These are phyloP conservation scores for Astragalus membranaceus DNA, from an alignment of 306 rosid species.

Conservation along the genomic window DNA sequence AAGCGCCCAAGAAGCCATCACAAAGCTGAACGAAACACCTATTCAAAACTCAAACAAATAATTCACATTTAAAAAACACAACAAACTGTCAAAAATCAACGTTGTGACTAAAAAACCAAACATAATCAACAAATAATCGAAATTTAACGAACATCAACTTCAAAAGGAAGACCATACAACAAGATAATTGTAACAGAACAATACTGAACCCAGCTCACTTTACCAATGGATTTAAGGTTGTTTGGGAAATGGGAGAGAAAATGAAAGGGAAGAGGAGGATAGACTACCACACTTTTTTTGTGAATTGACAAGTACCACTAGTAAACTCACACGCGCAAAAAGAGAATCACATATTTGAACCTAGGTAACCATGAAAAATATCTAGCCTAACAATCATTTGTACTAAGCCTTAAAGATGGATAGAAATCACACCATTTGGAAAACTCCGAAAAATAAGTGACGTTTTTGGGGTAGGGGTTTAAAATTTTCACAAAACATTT, in stretches of 20 bases:
- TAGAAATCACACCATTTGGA: no score
- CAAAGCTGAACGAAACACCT: slow-evolving; percentile 70
- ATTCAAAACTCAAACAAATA: slow-evolving; percentile 48
- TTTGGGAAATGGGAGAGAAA: not conserved
- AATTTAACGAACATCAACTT: not conserved
- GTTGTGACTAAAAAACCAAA: not conserved
- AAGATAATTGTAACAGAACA: not conserved
- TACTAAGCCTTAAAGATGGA: no score
- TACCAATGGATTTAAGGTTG: not conserved
- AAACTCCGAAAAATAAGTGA: no score
- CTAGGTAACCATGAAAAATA: no score
- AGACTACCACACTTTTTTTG: not conserved
- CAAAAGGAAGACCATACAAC: not conserved
- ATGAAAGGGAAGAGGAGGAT: not conserved
- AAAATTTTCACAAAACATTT: no score
- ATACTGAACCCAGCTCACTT: not conserved
- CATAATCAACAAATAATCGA: slow-evolving; percentile 14
- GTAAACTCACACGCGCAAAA: no score
- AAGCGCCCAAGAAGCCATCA: slow-evolving; percentile 83
- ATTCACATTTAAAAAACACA: slow-evolving; percentile 29
- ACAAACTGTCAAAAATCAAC: not conserved
- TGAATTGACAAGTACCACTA: no score
- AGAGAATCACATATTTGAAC: no score
- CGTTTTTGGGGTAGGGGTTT: no score
- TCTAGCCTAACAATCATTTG: no score